phyloP scores from a whole-genome alignment of 2,329 filamentous ascomycete species.

The Trichoderma citrinoviride region DNA sequence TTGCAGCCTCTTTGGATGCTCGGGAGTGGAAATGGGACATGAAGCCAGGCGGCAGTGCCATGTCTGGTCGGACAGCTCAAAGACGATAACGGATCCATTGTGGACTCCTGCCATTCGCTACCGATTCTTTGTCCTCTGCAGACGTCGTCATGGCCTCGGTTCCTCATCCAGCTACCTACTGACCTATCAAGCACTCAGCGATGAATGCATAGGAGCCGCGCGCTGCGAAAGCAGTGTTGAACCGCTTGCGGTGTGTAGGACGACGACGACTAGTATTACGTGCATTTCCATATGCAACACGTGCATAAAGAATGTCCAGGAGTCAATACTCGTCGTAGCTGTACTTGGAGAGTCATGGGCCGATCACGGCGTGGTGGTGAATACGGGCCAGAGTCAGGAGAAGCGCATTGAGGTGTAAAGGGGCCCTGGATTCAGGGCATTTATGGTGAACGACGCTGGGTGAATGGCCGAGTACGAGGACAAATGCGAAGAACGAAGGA shows the following conservation, averaged over 20 bases:
- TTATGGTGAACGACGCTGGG: constrained; percentile 13
- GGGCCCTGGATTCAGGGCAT: constrained; percentile 5
- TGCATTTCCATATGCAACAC: neutral
- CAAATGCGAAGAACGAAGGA: neutral
- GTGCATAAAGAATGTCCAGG: neutral
- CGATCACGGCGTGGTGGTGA: constrained; percentile 3
- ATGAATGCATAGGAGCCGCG: too few species aligned
- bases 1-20: neutral
- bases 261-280: too few species aligned
- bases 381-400: neutral
- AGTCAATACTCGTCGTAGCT: neutral
- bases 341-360: neutral
- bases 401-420: neutral
- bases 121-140: too few species aligned
- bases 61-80: neutral
- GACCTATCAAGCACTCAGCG: too few species aligned
- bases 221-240: too few species aligned
- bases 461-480: neutral
- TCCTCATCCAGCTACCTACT: neutral
- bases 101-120: neutral
- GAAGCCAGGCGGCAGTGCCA: neutral
- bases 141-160: neutral
- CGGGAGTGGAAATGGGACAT: neutral
- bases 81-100: neutral
- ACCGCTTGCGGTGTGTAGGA: too few species aligned